Conservation (phyloP, 2,329 filamentous ascomycete species). For the Exophiala alcalophila region DNA sequence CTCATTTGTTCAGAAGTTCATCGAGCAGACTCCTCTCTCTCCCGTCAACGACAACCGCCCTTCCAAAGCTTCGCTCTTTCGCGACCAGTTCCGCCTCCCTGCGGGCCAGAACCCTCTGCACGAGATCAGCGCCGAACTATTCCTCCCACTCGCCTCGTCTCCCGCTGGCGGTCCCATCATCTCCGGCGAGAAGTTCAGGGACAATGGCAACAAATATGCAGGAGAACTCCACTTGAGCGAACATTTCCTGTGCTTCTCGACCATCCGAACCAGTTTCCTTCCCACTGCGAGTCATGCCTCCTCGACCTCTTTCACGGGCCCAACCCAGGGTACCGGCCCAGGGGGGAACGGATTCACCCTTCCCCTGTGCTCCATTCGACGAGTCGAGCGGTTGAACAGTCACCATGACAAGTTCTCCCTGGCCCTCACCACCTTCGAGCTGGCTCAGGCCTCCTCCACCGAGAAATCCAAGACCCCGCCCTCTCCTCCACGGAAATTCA, state of each 20-base stretch:
- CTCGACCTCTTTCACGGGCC: slow-evolving; percentile 82
- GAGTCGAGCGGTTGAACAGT: slow-evolving; percentile 89
- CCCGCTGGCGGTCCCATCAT: slow-evolving; percentile 41
- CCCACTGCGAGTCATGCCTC: slow-evolving; percentile 74
- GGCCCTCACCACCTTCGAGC: slow-evolving; percentile 92
- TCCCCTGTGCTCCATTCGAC: slow-evolving; percentile 83
- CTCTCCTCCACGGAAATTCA: slow-evolving; percentile 67
- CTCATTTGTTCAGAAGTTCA: slow-evolving; percentile 90
- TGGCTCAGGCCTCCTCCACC: slow-evolving; percentile 54
- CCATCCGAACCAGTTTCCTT: slow-evolving; percentile 82
- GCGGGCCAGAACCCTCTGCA: slow-evolving; percentile 88
- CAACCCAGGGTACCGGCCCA: slow-evolving; percentile 88
- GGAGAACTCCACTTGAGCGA: slow-evolving; percentile 93
- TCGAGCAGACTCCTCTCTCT: slow-evolving; percentile 79
- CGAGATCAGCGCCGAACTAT: slow-evolving; percentile 95
- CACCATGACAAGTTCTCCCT: slow-evolving; percentile 90
- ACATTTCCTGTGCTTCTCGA: slow-evolving; percentile 94
- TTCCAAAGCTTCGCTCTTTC: slow-evolving; percentile 89
- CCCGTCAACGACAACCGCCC: slow-evolving; percentile 73
- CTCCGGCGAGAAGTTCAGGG: slow-evolving; percentile 60
- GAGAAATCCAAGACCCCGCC: slow-evolving; percentile 33
- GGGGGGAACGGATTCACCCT: slow-evolving; percentile 95
- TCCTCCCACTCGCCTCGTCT: slow-evolving; percentile 70
- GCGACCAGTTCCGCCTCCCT: slow-evolving; percentile 92
- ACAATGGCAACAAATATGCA: slow-evolving; percentile 77